phyloP scores from a whole-genome alignment of 805 yeast species.

The Candida railenensis region DNA sequence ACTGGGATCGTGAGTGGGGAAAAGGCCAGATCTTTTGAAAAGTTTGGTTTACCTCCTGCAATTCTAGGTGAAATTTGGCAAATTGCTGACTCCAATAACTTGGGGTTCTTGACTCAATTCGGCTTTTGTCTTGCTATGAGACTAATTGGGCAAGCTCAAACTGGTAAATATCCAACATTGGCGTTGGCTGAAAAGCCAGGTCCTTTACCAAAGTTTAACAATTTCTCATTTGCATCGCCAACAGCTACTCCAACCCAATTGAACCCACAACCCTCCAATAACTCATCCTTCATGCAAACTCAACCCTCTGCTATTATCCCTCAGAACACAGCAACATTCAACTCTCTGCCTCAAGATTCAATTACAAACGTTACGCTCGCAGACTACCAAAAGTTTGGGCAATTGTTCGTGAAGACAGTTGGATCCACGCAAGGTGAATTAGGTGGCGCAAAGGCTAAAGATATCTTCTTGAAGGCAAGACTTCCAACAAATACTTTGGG shows the following conservation, averaged over 20 bases:
- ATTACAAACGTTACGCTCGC: constrained; percentile 54
- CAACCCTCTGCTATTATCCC: constrained; percentile 28
- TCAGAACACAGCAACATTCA: constrained; percentile 35
- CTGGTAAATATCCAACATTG: constrained; percentile 57
- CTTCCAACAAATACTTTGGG: constrained; percentile 76
- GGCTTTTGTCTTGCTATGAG: constrained; percentile 88
- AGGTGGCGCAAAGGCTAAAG: constrained; percentile 78
- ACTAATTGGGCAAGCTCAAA: constrained; percentile 82
- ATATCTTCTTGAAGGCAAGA: constrained; percentile 84
- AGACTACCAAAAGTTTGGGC: constrained; percentile 65
- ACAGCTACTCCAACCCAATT: constrained; percentile 13
- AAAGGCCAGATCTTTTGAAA: constrained; percentile 79
- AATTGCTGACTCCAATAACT: constrained; percentile 82
- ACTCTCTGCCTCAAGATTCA: constrained; percentile 29
- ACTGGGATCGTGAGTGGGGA: constrained; percentile 87
- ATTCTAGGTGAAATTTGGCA: constrained; percentile 92
- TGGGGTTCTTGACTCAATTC: constrained; percentile 77
- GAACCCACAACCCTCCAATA: constrained; percentile 32
- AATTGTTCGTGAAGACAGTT: constrained; percentile 66
- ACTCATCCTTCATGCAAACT: constrained; percentile 38
- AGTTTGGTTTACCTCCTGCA: constrained; percentile 77
- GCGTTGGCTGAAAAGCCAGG: constrained; percentile 56
- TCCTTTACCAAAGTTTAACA: constrained; percentile 61
- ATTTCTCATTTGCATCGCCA: constrained; percentile 22
- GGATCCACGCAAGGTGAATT: constrained; percentile 56